These are phyloP conservation scores for Nyctanthes arbortristis DNA, from an alignment of 257 asterid species.

Conservation along the genomic window DNA sequence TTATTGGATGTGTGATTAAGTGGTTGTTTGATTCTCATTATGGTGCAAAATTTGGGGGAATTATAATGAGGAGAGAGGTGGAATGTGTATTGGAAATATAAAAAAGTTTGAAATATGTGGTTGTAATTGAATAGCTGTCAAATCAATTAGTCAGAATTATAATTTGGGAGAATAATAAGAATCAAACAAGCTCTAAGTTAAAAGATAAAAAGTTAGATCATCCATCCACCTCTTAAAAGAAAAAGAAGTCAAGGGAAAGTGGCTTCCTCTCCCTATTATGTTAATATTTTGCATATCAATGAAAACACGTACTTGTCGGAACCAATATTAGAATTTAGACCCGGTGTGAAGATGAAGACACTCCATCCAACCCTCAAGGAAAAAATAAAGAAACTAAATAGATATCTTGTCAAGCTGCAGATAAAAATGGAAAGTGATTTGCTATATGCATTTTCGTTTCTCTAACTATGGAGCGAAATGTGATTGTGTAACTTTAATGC, in stretches of 20 bases:
- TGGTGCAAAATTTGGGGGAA: no score
- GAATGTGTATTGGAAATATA: no score
- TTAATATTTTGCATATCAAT: not conserved
- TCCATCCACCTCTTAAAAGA: not conserved
- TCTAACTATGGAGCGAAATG: not conserved
- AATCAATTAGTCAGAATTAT: no score
- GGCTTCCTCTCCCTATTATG: not conserved
- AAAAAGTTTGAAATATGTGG: not conserved
- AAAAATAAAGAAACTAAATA: not conserved
- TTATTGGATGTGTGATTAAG: not conserved
- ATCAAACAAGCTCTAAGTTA: no score
- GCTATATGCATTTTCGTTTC: not conserved
- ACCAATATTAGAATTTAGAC: no score
- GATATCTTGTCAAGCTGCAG: not conserved
- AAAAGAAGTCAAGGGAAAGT: not conserved
- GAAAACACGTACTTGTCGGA: not conserved
- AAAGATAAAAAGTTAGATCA: no score
- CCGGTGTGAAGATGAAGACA: no score
- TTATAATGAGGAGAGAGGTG: no score
- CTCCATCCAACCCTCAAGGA: not conserved
- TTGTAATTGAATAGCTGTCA: not conserved
- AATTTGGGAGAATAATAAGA: no score
- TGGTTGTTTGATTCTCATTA: no score
- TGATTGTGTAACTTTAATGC: constrained; percentile 28
- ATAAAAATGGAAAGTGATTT: not conserved